Evolutionary conservation across 73 alveolate species (phyloP).

Genomic region (Paramecium caudatum): DNA sequence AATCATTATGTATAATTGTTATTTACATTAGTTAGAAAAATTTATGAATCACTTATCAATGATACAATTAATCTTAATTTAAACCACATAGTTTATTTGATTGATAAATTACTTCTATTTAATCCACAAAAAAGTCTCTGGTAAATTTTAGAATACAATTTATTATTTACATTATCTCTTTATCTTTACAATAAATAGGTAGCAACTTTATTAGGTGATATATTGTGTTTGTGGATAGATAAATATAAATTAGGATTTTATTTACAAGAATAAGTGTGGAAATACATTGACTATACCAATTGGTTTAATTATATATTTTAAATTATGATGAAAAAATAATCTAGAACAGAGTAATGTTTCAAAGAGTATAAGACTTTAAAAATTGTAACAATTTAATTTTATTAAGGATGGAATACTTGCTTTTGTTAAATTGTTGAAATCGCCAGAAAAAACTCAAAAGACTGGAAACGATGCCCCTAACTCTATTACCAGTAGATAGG

Average conservation of each 20-base stretch:
- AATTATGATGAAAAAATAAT: neutral
- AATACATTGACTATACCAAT: slow-evolving; percentile 20
- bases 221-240: slow-evolving; percentile 24
- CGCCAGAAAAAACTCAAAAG: slow-evolving; percentile 18
- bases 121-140: slow-evolving; percentile 21
- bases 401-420: slow-evolving; percentile 14
- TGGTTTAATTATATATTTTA: neutral
- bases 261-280: slow-evolving; percentile 27
- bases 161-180: neutral
- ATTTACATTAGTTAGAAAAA: slow-evolving; percentile 4
- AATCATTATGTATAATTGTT: neutral
- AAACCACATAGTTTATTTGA: neutral
- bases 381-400: neutral
- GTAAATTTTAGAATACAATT: slow-evolving; percentile 16
- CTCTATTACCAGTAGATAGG: slow-evolving; percentile 19
- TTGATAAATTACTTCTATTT: neutral
- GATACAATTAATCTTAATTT: slow-evolving; percentile 1
- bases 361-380: neutral
- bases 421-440: slow-evolving; percentile 12
- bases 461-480: neutral
- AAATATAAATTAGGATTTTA: slow-evolving; percentile 25
- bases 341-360: neutral
- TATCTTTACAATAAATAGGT: neutral
- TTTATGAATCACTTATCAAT: slow-evolving; percentile 2
- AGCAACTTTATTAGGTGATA: slow-evolving; percentile 7